Base-by-base conservation (phyloP, 495 filamentous ascomycete genomes). In the Hypoxylon lienhwacheense region DNA sequence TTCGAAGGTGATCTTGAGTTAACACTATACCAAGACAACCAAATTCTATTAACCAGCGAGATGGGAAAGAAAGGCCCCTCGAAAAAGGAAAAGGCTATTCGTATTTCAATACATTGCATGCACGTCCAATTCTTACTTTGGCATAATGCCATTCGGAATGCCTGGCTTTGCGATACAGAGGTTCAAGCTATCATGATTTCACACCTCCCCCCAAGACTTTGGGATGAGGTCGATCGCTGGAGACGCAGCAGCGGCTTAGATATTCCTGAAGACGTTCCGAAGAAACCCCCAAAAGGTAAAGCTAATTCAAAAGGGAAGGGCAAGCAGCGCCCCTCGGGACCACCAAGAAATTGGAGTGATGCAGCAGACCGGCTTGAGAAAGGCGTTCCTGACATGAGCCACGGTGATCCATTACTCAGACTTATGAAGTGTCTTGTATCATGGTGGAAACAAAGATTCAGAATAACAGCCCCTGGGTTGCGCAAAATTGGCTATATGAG, bases 361-460 rank as follows among this genome's bases (percentile, higher is more conserved):
- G 77, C 79, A 6, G 87, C 89, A 1, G 73, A 86, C 54, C 77
- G 80, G n/a, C 71, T 87, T 28, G 86, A 88, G 39, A 81, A 80
- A 10, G 88, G 85, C 2, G 73, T 78, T 32, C 66, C 77, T 7
- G 86, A 95, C 61, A 79, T 88, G 71, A 90, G 84, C 68, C 79
- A 82, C 17, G 88, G 88, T 0, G 90, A 97, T 64, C 91, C 92
- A 0, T 70, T 93, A n/a, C 74, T 93, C 20, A 72, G 83, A n/a
- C 70, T 96, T 15, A 75, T 97, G 37, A 88, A 86, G 56, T 74
- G 81, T 16, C 72, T 99, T 24, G 71, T 85, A 11, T 79, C 84
- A 1, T 96, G 87, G 77, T 99, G 93, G 93, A 90, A 83, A 66
- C 87, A 88, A 60, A 80, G 86, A 29, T 99, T 95, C 67, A 77